A percentile compares a stretch with the other conserved stretches of the same genome.
These are phyloP conservation scores for Inga laurina DNA, from an alignment of 306 rosid genomes.

Conservation along the genomic window DNA sequence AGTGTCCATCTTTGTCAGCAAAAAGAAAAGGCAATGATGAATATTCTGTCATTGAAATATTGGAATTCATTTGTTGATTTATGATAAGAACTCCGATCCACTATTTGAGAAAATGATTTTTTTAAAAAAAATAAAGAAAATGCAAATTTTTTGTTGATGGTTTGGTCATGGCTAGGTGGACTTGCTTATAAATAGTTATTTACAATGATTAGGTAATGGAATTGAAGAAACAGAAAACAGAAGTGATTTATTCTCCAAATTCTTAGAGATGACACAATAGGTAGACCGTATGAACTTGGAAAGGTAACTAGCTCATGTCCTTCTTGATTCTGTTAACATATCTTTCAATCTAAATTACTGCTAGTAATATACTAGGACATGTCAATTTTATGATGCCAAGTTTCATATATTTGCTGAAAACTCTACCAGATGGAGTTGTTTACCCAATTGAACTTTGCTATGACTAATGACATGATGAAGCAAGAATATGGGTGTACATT, in stretches of 20 bases:
- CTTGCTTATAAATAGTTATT: slow-evolving; percentile 34
- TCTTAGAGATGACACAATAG: slow-evolving; percentile 85
- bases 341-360: neutral
- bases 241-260: slow-evolving; percentile 67
- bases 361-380: neutral
- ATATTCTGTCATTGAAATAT: slow-evolving; percentile 5
- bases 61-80: neutral
- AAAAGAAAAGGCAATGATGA: neutral
- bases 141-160: neutral
- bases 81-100: neutral
- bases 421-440: too few relatives aligned
- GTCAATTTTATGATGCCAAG: slow-evolving; percentile 15
- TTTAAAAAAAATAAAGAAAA: neutral
- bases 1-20: neutral
- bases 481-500: neutral
- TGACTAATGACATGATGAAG: neutral
- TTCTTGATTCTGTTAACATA: neutral
- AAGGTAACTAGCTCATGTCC: slow-evolving; percentile 46
- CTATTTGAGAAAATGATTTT: slow-evolving; percentile 5
- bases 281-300: slow-evolving; percentile 76
- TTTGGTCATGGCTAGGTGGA: slow-evolving; percentile 18
- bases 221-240: slow-evolving; percentile 55
- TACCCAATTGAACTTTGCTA: neutral
- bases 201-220: slow-evolving; percentile 51
- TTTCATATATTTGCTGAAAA: slow-evolving; percentile 2